phyloP scores from a whole-genome alignment of 1,284 basidiomycete species.

The Puccinia brachypodii region DNA sequence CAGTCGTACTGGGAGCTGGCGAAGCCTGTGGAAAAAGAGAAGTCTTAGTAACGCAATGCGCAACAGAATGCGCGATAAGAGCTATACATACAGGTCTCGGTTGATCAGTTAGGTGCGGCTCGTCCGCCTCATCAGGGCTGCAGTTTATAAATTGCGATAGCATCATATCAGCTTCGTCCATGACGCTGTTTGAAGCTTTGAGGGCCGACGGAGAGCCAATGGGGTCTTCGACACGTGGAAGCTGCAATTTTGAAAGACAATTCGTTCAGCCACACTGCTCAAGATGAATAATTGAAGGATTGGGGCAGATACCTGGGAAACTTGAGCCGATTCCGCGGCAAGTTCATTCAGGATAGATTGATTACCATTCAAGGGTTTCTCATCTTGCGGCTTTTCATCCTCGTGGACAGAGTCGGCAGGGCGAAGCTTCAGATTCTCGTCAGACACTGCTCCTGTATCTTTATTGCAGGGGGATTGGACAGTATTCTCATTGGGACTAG shows the following conservation, averaged over 20 bases:
- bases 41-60: not conserved
- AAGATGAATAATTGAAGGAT: not conserved
- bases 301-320: slow-evolving; percentile 6
- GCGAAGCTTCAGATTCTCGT: not conserved
- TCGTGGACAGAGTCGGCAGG: not conserved
- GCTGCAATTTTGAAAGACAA: not conserved
- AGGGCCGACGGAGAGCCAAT: not conserved
- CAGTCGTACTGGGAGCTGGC: not conserved
- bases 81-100: not conserved
- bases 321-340: not conserved
- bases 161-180: slow-evolving; percentile 1
- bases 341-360: not conserved
- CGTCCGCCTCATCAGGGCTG: not conserved
- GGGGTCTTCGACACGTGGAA: not conserved
- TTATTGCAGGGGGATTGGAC: not conserved
- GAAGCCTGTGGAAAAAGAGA: slow-evolving; percentile 2
- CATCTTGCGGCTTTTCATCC: not conserved
- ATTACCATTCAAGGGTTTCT: not conserved
- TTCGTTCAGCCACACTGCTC: not conserved
- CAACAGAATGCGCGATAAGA: not conserved
- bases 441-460: not conserved
- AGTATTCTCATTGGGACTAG: not conserved
- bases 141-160: slow-evolving; percentile 20
- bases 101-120: not conserved
- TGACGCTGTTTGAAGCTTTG: not conserved